Conservation (phyloP, 352 stramenopile species). For the Phytophthora sp. region DNA sequence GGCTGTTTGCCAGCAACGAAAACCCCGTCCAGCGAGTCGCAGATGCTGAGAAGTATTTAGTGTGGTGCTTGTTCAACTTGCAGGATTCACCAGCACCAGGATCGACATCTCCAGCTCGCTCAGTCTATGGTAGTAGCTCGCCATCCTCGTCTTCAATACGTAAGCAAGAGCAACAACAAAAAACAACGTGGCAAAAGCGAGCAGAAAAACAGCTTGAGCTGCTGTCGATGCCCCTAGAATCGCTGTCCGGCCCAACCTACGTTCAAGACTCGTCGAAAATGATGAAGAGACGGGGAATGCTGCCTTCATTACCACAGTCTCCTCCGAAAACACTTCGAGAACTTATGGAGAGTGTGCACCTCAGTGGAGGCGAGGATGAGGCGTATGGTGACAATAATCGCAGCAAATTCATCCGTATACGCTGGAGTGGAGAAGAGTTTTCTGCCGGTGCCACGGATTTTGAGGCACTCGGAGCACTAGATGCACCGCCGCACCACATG, state of each 20-base stretch:
- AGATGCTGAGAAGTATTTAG: slow-evolving; percentile 67
- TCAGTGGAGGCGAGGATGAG: slow-evolving; percentile 19
- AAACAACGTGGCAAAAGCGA: slow-evolving; percentile 59
- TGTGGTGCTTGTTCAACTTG: slow-evolving; percentile 67
- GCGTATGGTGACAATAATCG: slow-evolving; percentile 18
- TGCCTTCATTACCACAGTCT: slow-evolving; percentile 63
- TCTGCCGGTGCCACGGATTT: slow-evolving; percentile 50
- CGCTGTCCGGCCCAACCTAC: slow-evolving; percentile 50
- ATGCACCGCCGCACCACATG: slow-evolving; percentile 61
- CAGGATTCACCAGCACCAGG: slow-evolving; percentile 4
- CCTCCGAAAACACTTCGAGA: slow-evolving; percentile 69
- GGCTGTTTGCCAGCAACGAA: slow-evolving; percentile 17
- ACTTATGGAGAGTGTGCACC: slow-evolving; percentile 57
- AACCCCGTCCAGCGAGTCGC: slow-evolving; percentile 50
- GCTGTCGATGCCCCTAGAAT: slow-evolving; percentile 73
- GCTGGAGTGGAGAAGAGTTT: slow-evolving; percentile 50
- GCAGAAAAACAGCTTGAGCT: slow-evolving; percentile 73
- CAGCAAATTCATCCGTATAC: slow-evolving; percentile 15
- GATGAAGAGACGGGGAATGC: slow-evolving; percentile 74
- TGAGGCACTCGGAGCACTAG: slow-evolving; percentile 49
- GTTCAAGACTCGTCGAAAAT: slow-evolving; percentile 76
- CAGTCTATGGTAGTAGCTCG: slow-evolving; percentile 4
- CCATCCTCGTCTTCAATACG: slow-evolving; percentile 15
- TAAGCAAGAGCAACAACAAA: slow-evolving; percentile 29
- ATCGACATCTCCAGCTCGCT: background rate